Evolutionary conservation across 2,329 filamentous ascomycete species (phyloP).

Genomic region (Neodidymelliopsis sp.): DNA sequence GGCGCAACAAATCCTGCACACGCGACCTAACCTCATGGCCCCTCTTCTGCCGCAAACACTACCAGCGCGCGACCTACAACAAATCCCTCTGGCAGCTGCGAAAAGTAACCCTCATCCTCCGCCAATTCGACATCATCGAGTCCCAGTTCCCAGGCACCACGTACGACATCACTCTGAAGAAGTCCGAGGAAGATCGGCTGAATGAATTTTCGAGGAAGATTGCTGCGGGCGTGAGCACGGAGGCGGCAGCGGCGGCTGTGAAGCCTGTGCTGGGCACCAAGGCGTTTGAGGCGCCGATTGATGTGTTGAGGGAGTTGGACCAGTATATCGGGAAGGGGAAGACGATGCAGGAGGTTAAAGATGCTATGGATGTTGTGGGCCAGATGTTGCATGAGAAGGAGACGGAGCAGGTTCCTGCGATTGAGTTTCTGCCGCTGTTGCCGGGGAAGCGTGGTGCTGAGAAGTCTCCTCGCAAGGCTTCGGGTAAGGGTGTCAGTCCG

Average conservation of each 20-base stretch:
- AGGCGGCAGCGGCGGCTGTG: slow-evolving; percentile 22
- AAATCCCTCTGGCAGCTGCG: slow-evolving; percentile 43
- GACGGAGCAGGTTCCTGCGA: slow-evolving; percentile 37
- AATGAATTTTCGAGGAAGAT: slow-evolving; percentile 38
- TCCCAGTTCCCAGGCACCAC: slow-evolving; percentile 37
- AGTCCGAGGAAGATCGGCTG: slow-evolving; percentile 45
- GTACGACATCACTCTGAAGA: slow-evolving; percentile 46
- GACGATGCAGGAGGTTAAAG: slow-evolving; percentile 27
- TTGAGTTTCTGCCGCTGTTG: slow-evolving; percentile 43
- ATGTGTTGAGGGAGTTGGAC: slow-evolving; percentile 42
- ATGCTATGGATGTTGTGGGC: slow-evolving; percentile 33
- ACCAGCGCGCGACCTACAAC: slow-evolving; percentile 51
- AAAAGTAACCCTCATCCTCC: slow-evolving; percentile 44
- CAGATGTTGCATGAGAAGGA: slow-evolving; percentile 39
- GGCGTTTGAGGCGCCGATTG: slow-evolving; percentile 43
- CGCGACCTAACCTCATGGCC: slow-evolving; percentile 44
- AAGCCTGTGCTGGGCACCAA: slow-evolving; percentile 24
- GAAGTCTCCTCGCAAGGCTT: slow-evolving; percentile 23
- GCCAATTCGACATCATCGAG: slow-evolving; percentile 45
- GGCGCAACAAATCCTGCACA: slow-evolving; percentile 50
- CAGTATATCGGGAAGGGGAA: slow-evolving; percentile 32
- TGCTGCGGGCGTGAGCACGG: slow-evolving; percentile 19
- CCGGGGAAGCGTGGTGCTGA: slow-evolving; percentile 23
- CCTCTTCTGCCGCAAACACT: slow-evolving; percentile 50
- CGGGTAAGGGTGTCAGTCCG: slow-evolving; percentile 16